Evolutionary conservation across 2,329 filamentous ascomycete genomes (phyloP), one percentile per base, ranked within the genome.

Genomic region (Purpureocillium lavendulum): DNA sequence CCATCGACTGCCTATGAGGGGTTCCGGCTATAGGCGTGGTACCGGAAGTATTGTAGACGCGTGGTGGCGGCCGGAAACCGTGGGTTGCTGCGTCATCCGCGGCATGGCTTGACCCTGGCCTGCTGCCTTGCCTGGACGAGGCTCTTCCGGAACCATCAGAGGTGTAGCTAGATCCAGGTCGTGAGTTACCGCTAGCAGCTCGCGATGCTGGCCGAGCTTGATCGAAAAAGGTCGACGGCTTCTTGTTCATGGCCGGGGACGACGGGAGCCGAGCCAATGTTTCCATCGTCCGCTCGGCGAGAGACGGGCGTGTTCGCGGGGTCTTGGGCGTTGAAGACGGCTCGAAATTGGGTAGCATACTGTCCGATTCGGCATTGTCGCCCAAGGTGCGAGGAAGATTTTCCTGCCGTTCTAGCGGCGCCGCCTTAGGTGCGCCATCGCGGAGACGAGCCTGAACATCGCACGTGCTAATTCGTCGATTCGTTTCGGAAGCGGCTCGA

Each of bases 251-350:
- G 1, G 76, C 77, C 4, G 89, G 88, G 1, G 88, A 92, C 0
- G 85, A 79, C 0, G 88, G 85, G 24, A 95, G 67, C 35, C 80
- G 76, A 3, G 87, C 75, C 6, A 96, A 66, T 0, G 87, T 94
- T 57, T 94, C 87, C 32, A 94, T 81, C 1, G 89, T 94, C 42
- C 90, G 73, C 51, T 96, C 89, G 1, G 84, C 80, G 4, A 96
- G 68, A 0, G 86, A 89, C 38, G 75, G 69, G 39, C 64, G 54
- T 26, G 59, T 59, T 17, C 43, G 45, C 40, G 30, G 2, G 42
- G 53, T 43, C 34, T 49, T 45, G 42, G 49, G 49, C 36, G 51
- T 40, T 9, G 50, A 42, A 39, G 33, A 42, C 4, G 44, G 39
- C 13, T 12, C 29, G 11, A 6, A 8, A 5, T 30, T 30, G 11